Evolutionary conservation across 257 asterid species (phyloP), one percentile per base, ranked within the genome.

Genomic region (Ajuga chamaepitys): DNA sequence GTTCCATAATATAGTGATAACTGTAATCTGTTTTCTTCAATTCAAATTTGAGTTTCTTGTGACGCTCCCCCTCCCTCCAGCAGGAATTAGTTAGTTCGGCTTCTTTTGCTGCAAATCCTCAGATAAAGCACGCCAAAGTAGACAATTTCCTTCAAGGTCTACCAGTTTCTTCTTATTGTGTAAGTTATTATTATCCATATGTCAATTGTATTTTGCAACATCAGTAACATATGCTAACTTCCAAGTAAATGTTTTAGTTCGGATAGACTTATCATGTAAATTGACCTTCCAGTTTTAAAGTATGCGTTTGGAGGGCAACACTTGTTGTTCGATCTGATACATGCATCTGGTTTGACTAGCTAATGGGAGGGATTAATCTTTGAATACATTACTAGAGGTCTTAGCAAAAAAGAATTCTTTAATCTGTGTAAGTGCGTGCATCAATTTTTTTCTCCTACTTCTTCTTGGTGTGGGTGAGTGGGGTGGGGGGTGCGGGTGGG

Each of bases 141-240:
- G 89, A 81, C 58, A 83, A 75, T 70, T 82, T 77, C 72, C 86
- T 88, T 57, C 88, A 86, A 62, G 91, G 81, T 68, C 86, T 82
- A 42, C 96, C 95, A 11, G 63, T 82, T 72, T 83, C 95, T 52
- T 82, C 96, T 68, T 82, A 88, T 72, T 84, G 95, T 28, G 95
- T 88, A 74, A 88, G 91, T 79, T 76, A 59, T 54, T 37, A 28
- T 52, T n/a, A n/a, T n/a, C n/a, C 12, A 16, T 38, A 30, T 58
- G 68, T 32, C 7, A 58, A 38, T 20, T 50, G 30, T 66, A 18
- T 61, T 20, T 58, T 58, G 17, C 48, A 9, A 58, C 11, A 2
- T 58, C 32, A 58, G 34, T 20, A 34, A 6, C 64, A 58, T 17
- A 7, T 34, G 18, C 30, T 34, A 18, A 17, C 20, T 16, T 17